Evolutionary conservation across 2,329 filamentous ascomycete genomes (phyloP).

Genomic region (Sporothrix inflata): DNA sequence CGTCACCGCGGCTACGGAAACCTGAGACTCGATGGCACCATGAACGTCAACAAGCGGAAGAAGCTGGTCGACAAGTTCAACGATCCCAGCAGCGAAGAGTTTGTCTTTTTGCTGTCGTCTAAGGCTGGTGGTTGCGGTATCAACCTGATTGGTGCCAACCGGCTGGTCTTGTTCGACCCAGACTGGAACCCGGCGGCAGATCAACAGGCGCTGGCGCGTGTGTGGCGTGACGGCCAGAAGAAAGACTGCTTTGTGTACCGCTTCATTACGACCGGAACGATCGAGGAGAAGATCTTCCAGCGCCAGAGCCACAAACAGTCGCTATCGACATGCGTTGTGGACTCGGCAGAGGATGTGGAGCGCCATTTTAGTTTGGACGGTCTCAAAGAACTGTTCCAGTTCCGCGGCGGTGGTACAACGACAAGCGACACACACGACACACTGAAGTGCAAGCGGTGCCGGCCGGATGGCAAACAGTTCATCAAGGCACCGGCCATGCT

Average conservation of each 20-base stretch:
- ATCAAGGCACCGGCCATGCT: conserved; percentile 93
- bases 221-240: conserved; percentile 98
- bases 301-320: conserved; percentile 98
- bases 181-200: conserved; percentile 98
- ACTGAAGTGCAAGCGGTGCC: conserved; percentile 97
- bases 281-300: conserved; percentile 99
- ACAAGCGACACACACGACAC: conserved; percentile 95
- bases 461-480: conserved; percentile 80
- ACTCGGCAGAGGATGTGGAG: conserved; percentile 95
- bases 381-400: conserved; percentile 91
- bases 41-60: conserved; percentile 96
- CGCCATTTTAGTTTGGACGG: conserved; percentile 93
- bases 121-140: conserved; percentile 97
- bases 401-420: conserved; percentile 69
- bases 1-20: conserved; percentile 81
- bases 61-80: conserved; percentile 99
- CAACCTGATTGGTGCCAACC: conserved; percentile 92
- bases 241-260: conserved; percentile 99
- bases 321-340: conserved; percentile 92
- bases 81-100: conserved; percentile 84
- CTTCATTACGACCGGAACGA: conserved; percentile 97
- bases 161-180: conserved; percentile 93
- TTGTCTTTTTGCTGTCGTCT: conserved; percentile 92
- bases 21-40: conserved; percentile 90
- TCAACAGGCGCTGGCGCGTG: conserved; percentile 93